Percentiles rank a stretch among this genome's conserved stretches.
phyloP scores from a whole-genome alignment of 768 basidiomycete genomes.

The Suillus bovinus region DNA sequence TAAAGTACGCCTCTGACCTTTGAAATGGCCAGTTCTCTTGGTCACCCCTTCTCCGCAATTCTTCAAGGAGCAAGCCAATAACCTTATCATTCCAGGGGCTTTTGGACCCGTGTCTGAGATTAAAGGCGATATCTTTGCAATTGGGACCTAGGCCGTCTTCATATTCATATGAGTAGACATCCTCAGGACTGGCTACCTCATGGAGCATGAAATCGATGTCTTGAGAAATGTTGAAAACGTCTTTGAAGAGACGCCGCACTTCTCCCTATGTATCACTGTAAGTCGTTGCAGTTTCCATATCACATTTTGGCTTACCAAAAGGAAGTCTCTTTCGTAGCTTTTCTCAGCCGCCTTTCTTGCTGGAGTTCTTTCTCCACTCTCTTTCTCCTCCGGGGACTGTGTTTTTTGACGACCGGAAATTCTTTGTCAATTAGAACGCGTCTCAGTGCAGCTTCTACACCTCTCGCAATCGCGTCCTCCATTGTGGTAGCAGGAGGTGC shows the following conservation, averaged over 20 bases:
- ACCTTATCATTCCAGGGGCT: too few species aligned
- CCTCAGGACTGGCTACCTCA: too few species aligned
- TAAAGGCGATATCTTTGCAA: slow-evolving; percentile 3
- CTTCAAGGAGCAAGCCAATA: neutral
- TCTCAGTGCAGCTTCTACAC: too few species aligned
- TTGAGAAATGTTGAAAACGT: too few species aligned
- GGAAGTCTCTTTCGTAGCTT: slow-evolving; percentile 4
- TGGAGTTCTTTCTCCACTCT: neutral
- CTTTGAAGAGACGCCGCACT: too few species aligned
- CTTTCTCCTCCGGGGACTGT: slow-evolving; percentile 1
- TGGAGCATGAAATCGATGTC: too few species aligned
- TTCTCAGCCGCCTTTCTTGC: slow-evolving; percentile 6
- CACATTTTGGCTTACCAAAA: slow-evolving; percentile 8
- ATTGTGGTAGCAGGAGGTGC: neutral
- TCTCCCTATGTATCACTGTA: too few species aligned
- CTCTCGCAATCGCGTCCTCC: neutral
- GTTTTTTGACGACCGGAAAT: neutral
- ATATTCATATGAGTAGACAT: too few species aligned
- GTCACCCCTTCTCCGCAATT: neutral
- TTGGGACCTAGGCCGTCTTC: slow-evolving; percentile 1
- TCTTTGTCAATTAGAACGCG: too few species aligned
- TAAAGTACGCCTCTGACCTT: neutral
- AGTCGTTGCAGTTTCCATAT: too few species aligned
- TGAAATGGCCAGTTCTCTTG: slow-evolving; percentile 8
- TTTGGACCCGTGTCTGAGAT: neutral